A percentile compares a stretch with the other conserved stretches of the same genome.
Evolutionary conservation across 2,329 filamentous ascomycete species (phyloP).

Genomic region (Talaromyces marneffei): DNA sequence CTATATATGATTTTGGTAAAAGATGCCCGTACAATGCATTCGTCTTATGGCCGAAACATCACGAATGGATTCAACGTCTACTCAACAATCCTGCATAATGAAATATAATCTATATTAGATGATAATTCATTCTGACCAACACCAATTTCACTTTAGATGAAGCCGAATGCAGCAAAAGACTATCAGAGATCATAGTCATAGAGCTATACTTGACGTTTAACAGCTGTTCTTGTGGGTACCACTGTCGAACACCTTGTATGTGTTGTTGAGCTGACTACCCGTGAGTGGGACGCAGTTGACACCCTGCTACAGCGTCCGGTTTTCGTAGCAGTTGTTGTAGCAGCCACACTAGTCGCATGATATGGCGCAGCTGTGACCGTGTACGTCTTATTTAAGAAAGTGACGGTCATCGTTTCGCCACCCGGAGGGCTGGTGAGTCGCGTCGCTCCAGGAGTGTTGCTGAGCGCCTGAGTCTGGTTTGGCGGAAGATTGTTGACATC

Average conservation of each 20-base stretch:
- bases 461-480: background rate
- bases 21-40: no score
- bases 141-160: background rate
- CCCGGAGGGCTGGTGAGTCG: background rate
- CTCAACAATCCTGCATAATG: no score
- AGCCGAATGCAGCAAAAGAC: background rate
- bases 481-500: slow-evolving; percentile 2
- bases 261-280: background rate
- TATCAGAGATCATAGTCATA: background rate
- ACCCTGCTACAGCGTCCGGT: background rate
- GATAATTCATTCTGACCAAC: background rate
- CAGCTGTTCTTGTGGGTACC: background rate
- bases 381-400: background rate
- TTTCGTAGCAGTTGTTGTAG: background rate
- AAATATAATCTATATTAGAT: no score
- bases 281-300: background rate
- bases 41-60: no score
- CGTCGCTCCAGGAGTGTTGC: background rate
- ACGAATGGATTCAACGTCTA: no score
- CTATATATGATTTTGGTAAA: no score
- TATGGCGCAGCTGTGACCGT: background rate
- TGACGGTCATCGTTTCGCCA: background rate
- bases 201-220: background rate
- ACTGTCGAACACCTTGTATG: background rate
- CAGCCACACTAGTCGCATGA: background rate